Conservation (phyloP, 129 eudicot species). For the Rutidosis leptorrhynchoides region DNA sequence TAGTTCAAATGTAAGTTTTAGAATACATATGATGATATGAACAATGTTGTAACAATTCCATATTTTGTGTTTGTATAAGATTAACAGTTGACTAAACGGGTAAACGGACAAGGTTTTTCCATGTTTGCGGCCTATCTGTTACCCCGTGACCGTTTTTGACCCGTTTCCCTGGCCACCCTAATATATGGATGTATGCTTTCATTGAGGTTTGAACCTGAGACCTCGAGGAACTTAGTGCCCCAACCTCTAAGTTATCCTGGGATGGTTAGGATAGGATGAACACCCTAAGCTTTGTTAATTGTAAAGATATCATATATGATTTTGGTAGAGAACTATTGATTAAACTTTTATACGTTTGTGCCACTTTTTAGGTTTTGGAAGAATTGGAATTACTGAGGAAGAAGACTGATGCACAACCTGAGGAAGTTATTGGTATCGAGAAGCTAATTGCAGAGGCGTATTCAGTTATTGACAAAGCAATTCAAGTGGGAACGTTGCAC, state of each 20-base stretch:
- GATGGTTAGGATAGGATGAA: too few species aligned
- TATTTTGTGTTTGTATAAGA: not conserved
- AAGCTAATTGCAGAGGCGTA: constrained; percentile 90
- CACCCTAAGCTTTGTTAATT: not conserved
- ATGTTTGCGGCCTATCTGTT: too few species aligned
- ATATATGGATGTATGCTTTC: too few species aligned
- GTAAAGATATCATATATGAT: not conserved
- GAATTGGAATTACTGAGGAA: constrained; percentile 60
- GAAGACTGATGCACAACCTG: constrained; percentile 68
- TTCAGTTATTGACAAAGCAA: constrained; percentile 85
- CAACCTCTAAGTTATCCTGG: too few species aligned
- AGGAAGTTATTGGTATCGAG: constrained; percentile 72
- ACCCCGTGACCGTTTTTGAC: too few species aligned
- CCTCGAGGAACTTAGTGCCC: too few species aligned
- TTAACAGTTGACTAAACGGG: not conserved
- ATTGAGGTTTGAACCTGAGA: too few species aligned
- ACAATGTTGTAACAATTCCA: constrained; percentile 17
- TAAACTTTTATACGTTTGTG: not conserved
- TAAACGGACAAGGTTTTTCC: too few species aligned
- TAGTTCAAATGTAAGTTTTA: not conserved
- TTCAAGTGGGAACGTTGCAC: constrained; percentile 74
- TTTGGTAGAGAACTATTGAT: not conserved
- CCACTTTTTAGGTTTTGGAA: constrained; percentile 57
- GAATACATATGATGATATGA: not conserved
- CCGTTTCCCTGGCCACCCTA: too few species aligned